A percentile compares a stretch with the other conserved stretches of the same genome.
These are phyloP conservation scores for Aspergillus heteromorphus DNA, from an alignment of 495 filamentous ascomycete species.

Conservation along the genomic window DNA sequence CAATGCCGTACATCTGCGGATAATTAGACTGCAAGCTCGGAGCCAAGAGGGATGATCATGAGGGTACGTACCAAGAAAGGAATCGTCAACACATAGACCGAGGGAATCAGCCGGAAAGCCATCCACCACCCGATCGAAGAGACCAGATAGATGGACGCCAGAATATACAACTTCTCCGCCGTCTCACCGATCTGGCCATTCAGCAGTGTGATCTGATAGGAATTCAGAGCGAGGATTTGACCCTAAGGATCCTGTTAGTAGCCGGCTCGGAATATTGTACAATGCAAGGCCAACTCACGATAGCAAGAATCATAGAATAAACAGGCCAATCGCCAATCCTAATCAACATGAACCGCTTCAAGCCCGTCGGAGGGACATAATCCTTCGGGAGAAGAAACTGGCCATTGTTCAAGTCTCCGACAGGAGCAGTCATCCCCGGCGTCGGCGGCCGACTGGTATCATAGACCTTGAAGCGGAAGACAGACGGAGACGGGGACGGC, in stretches of 20 bases:
- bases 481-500: constrained; percentile 18
- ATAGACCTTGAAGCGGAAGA: constrained; percentile 26
- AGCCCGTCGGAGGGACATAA: constrained; percentile 59
- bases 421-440: not conserved
- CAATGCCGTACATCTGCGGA: constrained; percentile 44
- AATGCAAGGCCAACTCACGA: constrained; percentile 17
- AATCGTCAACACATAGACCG: not conserved
- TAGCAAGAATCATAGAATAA: constrained; percentile 58
- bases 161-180: constrained; percentile 56
- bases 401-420: constrained; percentile 11
- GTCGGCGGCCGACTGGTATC: constrained; percentile 8
- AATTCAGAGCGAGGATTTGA: constrained; percentile 64
- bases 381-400: constrained; percentile 58
- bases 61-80: not conserved
- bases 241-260: constrained; percentile 20
- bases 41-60: too few species aligned
- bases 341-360: constrained; percentile 47
- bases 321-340: constrained; percentile 59
- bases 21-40: not conserved
- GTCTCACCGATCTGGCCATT: constrained; percentile 57
- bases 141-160: constrained; percentile 55
- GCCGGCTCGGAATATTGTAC: too few species aligned
- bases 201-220: constrained; percentile 64
- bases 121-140: constrained; percentile 60
- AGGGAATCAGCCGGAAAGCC: constrained; percentile 57